Conservation (phyloP, 345 rosid genomes). For the Dipteronia sinensis region DNA sequence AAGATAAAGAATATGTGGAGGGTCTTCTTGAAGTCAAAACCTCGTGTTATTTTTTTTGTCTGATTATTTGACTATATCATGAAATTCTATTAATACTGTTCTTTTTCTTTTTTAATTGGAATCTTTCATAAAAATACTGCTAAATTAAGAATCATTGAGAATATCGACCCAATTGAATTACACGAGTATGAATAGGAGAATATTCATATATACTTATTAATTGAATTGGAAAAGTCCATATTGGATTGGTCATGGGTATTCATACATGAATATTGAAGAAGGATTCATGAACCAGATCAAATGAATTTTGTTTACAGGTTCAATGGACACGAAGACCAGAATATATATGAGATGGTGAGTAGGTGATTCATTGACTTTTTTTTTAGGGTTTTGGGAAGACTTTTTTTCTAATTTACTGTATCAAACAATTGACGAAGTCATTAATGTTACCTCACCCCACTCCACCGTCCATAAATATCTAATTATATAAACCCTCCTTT, state of each 20-base stretch:
- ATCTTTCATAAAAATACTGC: not conserved
- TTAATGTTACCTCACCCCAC: not conserved
- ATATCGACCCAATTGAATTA: not conserved
- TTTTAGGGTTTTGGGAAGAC: not conserved
- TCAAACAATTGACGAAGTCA: not conserved
- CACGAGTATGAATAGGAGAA: not conserved
- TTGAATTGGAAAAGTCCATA: constrained; percentile 4
- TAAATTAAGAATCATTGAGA: not conserved
- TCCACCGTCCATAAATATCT: no score
- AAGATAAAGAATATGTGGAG: not conserved
- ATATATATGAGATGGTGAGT: not conserved
- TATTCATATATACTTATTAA: no score
- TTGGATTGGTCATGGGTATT: constrained; percentile 17
- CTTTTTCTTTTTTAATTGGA: no score
- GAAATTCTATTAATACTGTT: not conserved
- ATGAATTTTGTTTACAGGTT: constrained; percentile 1
- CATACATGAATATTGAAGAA: not conserved
- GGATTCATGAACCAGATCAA: constrained; percentile 10
- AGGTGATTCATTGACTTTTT: not conserved
- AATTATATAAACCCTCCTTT: no score
- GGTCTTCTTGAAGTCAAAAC: constrained; percentile 17
- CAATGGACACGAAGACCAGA: constrained; percentile 1
- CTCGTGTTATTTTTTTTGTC: constrained; percentile 12
- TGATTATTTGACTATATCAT: not conserved
- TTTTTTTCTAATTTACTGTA: constrained; percentile 12